phyloP scores from a whole-genome alignment of 805 yeast genomes.

The Pichia rugopelliculosa region DNA sequence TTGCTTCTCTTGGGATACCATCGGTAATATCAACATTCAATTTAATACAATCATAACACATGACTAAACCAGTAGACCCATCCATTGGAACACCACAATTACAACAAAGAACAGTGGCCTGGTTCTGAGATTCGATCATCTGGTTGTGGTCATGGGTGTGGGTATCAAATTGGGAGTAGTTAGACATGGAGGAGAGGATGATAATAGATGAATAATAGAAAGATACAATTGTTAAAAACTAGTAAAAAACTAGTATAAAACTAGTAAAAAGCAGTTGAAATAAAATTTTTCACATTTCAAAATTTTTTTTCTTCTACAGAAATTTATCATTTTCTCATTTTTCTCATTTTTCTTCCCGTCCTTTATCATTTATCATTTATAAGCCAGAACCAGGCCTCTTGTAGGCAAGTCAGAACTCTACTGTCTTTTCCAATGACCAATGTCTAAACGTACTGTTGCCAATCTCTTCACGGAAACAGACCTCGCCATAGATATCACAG shows the following conservation, averaged over 20 bases:
- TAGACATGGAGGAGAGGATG: slow-evolving; percentile 30
- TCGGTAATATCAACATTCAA: slow-evolving; percentile 89
- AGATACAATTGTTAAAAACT: neutral
- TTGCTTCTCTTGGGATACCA: slow-evolving; percentile 91
- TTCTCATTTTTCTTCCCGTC: neutral
- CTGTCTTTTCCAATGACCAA: neutral
- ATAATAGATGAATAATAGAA: neutral
- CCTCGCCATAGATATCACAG: slow-evolving; percentile 29
- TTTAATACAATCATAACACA: slow-evolving; percentile 97
- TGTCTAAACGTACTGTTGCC: neutral
- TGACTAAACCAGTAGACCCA: slow-evolving; percentile 85
- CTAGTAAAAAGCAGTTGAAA: neutral
- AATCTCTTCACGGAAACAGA: slow-evolving; percentile 13
- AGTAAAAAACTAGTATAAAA: neutral
- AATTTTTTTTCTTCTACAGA: neutral
- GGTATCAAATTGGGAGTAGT: slow-evolving; percentile 37
- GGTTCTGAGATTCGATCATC: slow-evolving; percentile 9
- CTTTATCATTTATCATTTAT: no score
- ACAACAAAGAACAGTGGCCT: slow-evolving; percentile 89
- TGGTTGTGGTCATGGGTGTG: slow-evolving; percentile 23
- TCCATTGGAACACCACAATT: slow-evolving; percentile 99
- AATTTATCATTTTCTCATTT: no score
- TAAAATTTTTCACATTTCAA: neutral
- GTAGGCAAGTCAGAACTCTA: neutral
- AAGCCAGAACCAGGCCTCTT: no score